Conservation (phyloP, 2,329 filamentous ascomycete species). For the Stachybotrys chartarum region DNA sequence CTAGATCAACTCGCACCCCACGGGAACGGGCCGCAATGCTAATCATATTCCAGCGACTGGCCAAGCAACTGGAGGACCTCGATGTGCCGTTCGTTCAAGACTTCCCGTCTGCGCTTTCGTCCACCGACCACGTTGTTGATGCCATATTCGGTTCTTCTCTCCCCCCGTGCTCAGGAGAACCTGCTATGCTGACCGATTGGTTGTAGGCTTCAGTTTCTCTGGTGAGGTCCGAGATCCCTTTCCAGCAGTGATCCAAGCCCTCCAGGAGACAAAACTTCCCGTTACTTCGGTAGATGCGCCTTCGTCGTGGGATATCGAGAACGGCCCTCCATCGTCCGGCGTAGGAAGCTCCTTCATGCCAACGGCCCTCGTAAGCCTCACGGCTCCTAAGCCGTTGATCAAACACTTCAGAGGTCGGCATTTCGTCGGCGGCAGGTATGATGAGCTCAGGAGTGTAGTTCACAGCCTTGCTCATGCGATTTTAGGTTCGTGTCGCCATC, state of each 20-base stretch:
- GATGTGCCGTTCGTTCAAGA: conserved; percentile 78
- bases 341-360: conserved; percentile 78
- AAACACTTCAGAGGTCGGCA: conserved; percentile 80
- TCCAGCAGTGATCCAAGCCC: conserved; percentile 66
- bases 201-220: conserved; percentile 77
- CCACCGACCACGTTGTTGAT: conserved; percentile 78
- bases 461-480: neutral
- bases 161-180: conserved; percentile 1
- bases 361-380: conserved; percentile 74
- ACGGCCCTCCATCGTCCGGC: conserved; percentile 70
- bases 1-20: too few species aligned
- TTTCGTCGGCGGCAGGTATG: conserved; percentile 79
- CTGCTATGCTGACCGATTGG: conserved; percentile 6
- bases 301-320: conserved; percentile 89
- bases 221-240: conserved; percentile 93
- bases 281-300: conserved; percentile 89
- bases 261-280: conserved; percentile 66
- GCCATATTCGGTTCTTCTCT: conserved; percentile 72
- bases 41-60: conserved; percentile 54
- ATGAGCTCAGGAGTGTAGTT: conserved; percentile 5
- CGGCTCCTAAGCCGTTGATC: conserved; percentile 86
- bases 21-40: conserved; percentile 17
- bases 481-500: conserved; percentile 68
- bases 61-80: conserved; percentile 78
- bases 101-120: conserved; percentile 58